Evolutionary conservation across 805 yeast species (phyloP), one percentile per base, ranked within the genome.

Genomic region (Saturnispora silvae): DNA sequence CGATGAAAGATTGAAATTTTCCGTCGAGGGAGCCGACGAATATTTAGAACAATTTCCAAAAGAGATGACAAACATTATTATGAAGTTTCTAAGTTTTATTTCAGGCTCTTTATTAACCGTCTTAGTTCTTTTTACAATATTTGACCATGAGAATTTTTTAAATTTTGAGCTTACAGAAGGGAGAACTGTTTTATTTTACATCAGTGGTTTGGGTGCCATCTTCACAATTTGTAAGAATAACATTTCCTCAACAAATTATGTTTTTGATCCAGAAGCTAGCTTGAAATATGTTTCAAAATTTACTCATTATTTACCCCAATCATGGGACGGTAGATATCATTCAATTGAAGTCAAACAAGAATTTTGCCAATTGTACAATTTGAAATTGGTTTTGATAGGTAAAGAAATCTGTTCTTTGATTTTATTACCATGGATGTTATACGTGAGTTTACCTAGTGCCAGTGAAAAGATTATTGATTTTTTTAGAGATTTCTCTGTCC

Each of bases 181-280:
- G 29, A 71, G 76, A 45, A 79, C 95, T 0, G 86, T 82, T 0
- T 62, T 89, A 33, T 89, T 92, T 53, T 92, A 87, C 51, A 81
- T 92, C 40, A 84, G 95, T 42, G 57, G 89, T 0, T 72, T 89
- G 45, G 96, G 97, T 48, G 77, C 96, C 0, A 56, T 86, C 1
- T 82, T 94, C 70, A 95, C 97, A 0, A 64, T 87, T 1, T 73
- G 92, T 10, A 72, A 87, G 36, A 74, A 77, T 34, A 68, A 86
- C 35, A 67, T 81, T 18, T 73, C 83, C 0, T 72, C 70, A 24
- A 80, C 75, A 31, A 59, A 52, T 37, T 44, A 39, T 31, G 84
- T 83, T n/a, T 89, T 84, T 59, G 96, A 89, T 46, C 96, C 98
- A 0, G 97, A 89, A 49, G 79, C 81, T 1, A 76, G 85, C n/a